Conservation (phyloP, 1,284 basidiomycete genomes). For the Coriolopsis trogii region DNA sequence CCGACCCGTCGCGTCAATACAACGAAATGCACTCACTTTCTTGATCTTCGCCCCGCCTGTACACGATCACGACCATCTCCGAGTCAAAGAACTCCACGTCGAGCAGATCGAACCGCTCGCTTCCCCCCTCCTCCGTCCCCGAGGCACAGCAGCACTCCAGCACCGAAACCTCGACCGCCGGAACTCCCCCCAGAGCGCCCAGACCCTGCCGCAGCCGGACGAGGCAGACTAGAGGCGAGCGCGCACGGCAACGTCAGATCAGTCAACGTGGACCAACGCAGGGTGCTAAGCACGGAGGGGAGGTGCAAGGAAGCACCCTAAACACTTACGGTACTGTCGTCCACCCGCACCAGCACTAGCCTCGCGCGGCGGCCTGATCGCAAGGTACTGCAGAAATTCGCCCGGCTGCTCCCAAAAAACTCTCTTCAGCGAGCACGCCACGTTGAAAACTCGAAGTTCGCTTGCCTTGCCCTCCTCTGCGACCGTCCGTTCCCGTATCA, state of each 20-base stretch:
- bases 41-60: constrained; percentile 32
- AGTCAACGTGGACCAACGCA: constrained; percentile 18
- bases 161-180: constrained; percentile 24
- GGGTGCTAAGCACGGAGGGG: too few relatives aligned
- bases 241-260: constrained; percentile 14
- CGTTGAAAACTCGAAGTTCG: constrained; percentile 23
- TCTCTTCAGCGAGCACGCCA: constrained; percentile 18
- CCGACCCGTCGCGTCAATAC: background rate
- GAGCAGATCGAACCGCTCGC: constrained; percentile 49
- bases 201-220: constrained; percentile 27
- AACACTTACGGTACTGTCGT: constrained; percentile 26
- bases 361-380: constrained; percentile 29
- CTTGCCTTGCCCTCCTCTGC: constrained; percentile 50
- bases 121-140: constrained; percentile 21
- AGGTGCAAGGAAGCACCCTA: constrained; percentile 7
- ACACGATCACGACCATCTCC: constrained; percentile 63
- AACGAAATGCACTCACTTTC: constrained; percentile 33
- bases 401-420: constrained; percentile 28
- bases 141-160: constrained; percentile 28
- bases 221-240: constrained; percentile 30
- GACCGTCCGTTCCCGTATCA: constrained; percentile 57
- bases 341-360: too few relatives aligned
- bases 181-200: constrained; percentile 14
- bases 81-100: constrained; percentile 80
- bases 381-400: constrained; percentile 28